phyloP scores from a whole-genome alignment of 164 flowering plant genomes.

The Taxillus chinensis region DNA sequence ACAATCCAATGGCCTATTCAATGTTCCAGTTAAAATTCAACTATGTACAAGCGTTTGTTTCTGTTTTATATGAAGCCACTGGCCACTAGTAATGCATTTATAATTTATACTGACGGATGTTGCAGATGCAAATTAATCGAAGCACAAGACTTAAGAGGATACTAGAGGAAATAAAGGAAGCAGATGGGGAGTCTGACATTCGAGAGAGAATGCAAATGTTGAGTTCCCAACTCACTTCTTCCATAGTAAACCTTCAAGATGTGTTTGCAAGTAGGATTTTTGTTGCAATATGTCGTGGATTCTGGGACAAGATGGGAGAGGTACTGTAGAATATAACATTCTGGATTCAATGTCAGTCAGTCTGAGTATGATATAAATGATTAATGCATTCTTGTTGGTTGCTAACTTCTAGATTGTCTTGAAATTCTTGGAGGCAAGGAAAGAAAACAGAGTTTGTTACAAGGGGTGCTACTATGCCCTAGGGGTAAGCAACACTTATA shows the following conservation, averaged over 20 bases:
- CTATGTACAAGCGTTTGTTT: neutral
- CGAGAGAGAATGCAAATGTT: slow-evolving; percentile 82
- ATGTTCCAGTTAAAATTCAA: neutral
- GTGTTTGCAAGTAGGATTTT: slow-evolving; percentile 64
- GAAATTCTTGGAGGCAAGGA: slow-evolving; percentile 47
- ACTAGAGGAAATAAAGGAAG: slow-evolving; percentile 76
- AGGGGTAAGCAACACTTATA: slow-evolving; percentile 27
- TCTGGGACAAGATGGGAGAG: slow-evolving; percentile 97
- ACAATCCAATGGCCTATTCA: neutral
- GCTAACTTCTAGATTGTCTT: slow-evolving; percentile 20
- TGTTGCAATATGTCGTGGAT: slow-evolving; percentile 66
- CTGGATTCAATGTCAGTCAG: neutral
- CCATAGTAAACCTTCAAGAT: slow-evolving; percentile 67
- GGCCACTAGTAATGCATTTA: no score
- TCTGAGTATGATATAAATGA: neutral
- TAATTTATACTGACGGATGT: slow-evolving; percentile 3
- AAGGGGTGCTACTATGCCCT: slow-evolving; percentile 50
- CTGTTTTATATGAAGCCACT: neutral
- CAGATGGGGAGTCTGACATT: slow-evolving; percentile 80
- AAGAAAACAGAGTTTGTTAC: slow-evolving; percentile 50
- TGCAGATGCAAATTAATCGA: slow-evolving; percentile 49
- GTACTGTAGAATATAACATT: slow-evolving; percentile 17
- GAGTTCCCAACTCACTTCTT: slow-evolving; percentile 51
- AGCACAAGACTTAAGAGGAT: slow-evolving; percentile 63
- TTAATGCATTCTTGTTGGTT: neutral